A percentile compares a stretch with the other conserved stretches of the same genome.
Conservation (phyloP, 2,329 filamentous ascomycete genomes). For the Phyllosticta citriasiana region DNA sequence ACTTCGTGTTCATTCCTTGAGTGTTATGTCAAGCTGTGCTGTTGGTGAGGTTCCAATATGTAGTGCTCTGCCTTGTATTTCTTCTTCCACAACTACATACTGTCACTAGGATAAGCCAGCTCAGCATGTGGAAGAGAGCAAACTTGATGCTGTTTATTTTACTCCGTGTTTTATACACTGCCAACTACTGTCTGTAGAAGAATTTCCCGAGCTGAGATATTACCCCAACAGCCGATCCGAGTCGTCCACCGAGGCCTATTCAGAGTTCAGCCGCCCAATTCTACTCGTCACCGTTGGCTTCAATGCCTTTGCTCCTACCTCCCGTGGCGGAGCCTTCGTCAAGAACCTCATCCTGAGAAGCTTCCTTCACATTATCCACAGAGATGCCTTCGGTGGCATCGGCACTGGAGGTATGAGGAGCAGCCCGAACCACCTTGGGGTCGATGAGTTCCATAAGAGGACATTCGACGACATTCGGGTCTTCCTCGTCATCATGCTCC, state of each 20-base stretch:
- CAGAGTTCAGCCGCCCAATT: background rate
- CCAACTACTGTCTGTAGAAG: background rate
- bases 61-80: no score
- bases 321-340: background rate
- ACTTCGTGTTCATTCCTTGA: no score
- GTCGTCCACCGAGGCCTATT: background rate
- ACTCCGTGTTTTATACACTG: background rate
- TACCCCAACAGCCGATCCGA: background rate
- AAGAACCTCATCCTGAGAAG: background rate
- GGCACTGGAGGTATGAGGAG: background rate
- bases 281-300: background rate
- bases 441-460: background rate
- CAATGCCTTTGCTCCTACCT: background rate
- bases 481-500: conserved; percentile 43
- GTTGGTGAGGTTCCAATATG: no score
- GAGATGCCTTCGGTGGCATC: background rate
- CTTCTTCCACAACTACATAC: no score
- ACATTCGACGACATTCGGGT: conserved; percentile 12
- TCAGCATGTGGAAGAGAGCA: no score
- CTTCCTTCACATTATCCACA: background rate
- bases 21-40: no score
- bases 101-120: no score
- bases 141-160: background rate
- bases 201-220: background rate
- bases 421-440: background rate